phyloP scores from a whole-genome alignment of 179 eudicot genomes.

The Pouteria campechiana region DNA sequence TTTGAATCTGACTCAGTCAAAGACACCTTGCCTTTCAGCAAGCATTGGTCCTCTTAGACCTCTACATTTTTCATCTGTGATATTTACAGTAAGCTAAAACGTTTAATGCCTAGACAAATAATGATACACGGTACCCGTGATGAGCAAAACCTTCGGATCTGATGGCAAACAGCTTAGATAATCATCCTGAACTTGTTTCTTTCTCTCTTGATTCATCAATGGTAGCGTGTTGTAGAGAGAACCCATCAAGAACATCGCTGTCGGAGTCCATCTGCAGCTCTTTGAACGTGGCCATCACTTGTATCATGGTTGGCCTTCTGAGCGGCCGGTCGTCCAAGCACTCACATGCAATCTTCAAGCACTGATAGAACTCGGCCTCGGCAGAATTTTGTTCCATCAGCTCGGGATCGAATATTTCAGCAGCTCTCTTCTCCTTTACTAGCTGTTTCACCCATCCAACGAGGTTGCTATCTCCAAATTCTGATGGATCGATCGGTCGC shows the following conservation, averaged over 20 bases:
- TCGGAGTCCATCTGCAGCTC: constrained; percentile 44
- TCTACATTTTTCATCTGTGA: too few relatives aligned
- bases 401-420: constrained; percentile 37
- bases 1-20: too few relatives aligned
- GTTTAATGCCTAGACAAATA: too few relatives aligned
- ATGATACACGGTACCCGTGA: background rate
- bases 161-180: background rate
- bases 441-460: constrained; percentile 59
- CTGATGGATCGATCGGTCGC: constrained; percentile 33
- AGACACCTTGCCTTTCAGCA: too few relatives aligned
- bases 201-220: constrained; percentile 38
- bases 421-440: constrained; percentile 16
- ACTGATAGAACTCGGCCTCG: constrained; percentile 28
- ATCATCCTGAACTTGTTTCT: constrained; percentile 8
- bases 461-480: constrained; percentile 42
- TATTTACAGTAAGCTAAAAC: too few relatives aligned
- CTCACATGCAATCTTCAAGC: constrained; percentile 29
- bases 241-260: constrained; percentile 36
- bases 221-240: constrained; percentile 24
- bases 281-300: constrained; percentile 48
- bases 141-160: background rate
- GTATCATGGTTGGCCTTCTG: constrained; percentile 50
- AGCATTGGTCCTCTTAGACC: too few relatives aligned
- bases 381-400: constrained; percentile 14
- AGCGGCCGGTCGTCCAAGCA: constrained; percentile 40